Base-by-base conservation (phyloP, 1,139 yeast genomes). In the Taiozyma sp. region DNA sequence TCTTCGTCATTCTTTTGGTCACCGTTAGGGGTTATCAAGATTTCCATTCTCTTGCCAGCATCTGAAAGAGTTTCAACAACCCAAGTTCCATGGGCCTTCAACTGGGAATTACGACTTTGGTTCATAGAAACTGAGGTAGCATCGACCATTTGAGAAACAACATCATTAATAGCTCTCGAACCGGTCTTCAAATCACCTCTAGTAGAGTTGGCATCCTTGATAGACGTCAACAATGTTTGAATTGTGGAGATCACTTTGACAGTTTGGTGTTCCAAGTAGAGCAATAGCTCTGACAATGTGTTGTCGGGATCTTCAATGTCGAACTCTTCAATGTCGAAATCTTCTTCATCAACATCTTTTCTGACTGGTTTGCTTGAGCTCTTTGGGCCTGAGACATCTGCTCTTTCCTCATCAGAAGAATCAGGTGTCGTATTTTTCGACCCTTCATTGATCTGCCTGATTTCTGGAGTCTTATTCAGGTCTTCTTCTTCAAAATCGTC, bases 181-280 rank as follows among this genome's bases (percentile, higher is more conserved):
- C 88, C 87, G 1, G 73, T 76, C 54, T 93, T 77, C 56, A 93
- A 75, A 51, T 82, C 85, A 8, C 89, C 90, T 59, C 86, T 80
- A 0, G 88, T 85, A 2, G 89, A 83, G 59, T 85, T 84, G 14
- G 89, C 88, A 59, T 81, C 80, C 68, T 85, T 85, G 59, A 87
- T 86, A 1, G 91, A 83, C 4, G 83, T 79, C 55, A 93, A 75
- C 54, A 93, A 75, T 24, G 87, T 80, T 64, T 91, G 97, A 59
- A 91, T 91, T 0, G 97, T 87, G 30, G 90, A 81, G 51, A 93
- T 93, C 2, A 93, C 97, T 61, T 87, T 88, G 35, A 88, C 93
- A 0, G 98, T 91, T 70, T 91, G 97, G 67, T 89, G 96, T 66
- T 93, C 99, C 62, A 93, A 75, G 66, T 89, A 93, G 45, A 85